A percentile compares a stretch with the other conserved stretches of the same genome.
phyloP scores from a whole-genome alignment of 805 yeast species.

The Spathaspora girioi region DNA sequence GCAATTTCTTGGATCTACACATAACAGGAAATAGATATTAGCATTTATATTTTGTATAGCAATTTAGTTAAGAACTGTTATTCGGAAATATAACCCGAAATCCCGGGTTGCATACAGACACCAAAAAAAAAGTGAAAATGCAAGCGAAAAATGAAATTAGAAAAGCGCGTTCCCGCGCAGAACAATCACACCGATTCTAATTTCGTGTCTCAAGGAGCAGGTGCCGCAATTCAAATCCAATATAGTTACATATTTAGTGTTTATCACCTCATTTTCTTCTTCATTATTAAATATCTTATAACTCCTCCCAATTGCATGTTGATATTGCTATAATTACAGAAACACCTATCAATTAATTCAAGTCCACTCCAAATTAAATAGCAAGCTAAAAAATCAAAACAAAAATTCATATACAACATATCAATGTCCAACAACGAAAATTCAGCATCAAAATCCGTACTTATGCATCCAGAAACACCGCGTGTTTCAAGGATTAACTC shows the following conservation, averaged over 20 bases:
- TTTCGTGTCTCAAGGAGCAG: neutral
- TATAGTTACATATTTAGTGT: neutral
- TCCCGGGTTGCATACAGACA: neutral
- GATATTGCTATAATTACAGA: neutral
- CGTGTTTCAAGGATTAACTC: constrained; percentile 1
- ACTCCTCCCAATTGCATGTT: neutral
- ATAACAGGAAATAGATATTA: neutral
- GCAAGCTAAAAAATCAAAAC: neutral
- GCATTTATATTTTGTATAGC: neutral
- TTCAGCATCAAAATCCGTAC: neutral
- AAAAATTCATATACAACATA: neutral
- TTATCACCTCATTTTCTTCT: neutral
- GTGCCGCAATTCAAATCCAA: neutral
- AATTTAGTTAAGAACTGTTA: neutral
- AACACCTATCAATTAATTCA: neutral
- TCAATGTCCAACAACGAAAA: neutral
- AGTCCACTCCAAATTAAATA: neutral
- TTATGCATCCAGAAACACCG: constrained; percentile 10
- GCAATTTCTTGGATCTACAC: neutral
- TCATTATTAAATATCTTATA: neutral
- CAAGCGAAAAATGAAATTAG: neutral
- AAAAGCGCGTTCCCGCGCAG: neutral
- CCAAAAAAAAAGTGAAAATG: neutral
- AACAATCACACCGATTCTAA: neutral
- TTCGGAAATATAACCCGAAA: neutral